These are phyloP conservation scores for Colletotrichum cuscutae DNA, from an alignment of 2,329 filamentous ascomycete genomes.

Conservation along the genomic window DNA sequence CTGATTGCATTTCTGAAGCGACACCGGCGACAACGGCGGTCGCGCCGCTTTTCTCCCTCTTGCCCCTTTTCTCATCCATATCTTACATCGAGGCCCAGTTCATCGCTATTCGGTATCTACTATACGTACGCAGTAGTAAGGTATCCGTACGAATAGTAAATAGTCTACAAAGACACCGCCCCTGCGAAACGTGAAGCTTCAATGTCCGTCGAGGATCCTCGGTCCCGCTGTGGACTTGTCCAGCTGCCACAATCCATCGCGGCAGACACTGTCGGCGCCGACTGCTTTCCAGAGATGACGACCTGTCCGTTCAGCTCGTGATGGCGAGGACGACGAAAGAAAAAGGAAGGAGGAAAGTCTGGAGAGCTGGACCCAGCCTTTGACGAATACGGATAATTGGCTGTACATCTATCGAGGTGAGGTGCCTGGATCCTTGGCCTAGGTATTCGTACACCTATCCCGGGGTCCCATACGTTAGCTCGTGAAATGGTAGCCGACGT, in stretches of 20 bases:
- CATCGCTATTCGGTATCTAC: background rate
- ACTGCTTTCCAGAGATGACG: background rate
- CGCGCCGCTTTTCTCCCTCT: background rate
- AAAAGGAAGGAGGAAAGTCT: conserved; percentile 19
- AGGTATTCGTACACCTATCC: background rate
- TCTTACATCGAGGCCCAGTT: background rate
- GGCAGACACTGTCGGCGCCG: conserved; percentile 10
- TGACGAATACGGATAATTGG: conserved; percentile 1
- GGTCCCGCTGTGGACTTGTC: conserved; percentile 12
- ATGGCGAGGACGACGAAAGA: background rate
- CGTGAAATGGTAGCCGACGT: too few relatives aligned
- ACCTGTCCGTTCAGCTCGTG: background rate
- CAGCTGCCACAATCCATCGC: background rate
- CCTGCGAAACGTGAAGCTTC: conserved; percentile 17
- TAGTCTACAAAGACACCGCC: background rate
- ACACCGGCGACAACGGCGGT: background rate
- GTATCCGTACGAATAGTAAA: too few relatives aligned
- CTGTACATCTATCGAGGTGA: conserved; percentile 4
- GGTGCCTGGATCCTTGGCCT: background rate
- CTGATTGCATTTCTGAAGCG: background rate
- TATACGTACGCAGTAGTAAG: background rate
- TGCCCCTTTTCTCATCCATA: conserved; percentile 13
- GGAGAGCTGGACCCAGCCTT: conserved; percentile 25
- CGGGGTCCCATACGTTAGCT: too few relatives aligned
- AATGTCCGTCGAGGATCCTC: conserved; percentile 26